Evolutionary conservation across 306 rosid genomes (phyloP).

Genomic region (Phaseolus lunatus): DNA sequence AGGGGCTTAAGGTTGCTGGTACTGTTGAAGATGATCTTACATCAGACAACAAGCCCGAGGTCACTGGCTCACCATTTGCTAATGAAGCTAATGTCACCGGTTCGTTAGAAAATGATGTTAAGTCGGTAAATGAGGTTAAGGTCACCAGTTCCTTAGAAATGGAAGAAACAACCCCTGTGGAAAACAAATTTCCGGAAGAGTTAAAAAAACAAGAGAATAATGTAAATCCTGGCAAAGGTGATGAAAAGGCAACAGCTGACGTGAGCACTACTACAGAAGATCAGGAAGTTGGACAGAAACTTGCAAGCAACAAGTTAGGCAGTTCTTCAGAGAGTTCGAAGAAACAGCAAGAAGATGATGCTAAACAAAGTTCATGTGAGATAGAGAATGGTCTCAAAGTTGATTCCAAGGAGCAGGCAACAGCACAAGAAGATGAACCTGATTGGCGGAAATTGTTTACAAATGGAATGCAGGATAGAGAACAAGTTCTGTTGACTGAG

Average conservation of each 20-base stretch:
- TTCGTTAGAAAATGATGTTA: conserved; percentile 32
- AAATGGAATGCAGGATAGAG: conserved; percentile 75
- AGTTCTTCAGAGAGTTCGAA: conserved; percentile 35
- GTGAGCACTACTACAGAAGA: conserved; percentile 38
- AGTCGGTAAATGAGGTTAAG: conserved; percentile 5
- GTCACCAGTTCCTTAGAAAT: conserved; percentile 36
- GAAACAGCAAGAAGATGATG: conserved; percentile 44
- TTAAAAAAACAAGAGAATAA: conserved; percentile 43
- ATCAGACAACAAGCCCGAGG: conserved; percentile 54
- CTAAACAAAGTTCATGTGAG: conserved; percentile 37
- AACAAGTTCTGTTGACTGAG: conserved; percentile 69
- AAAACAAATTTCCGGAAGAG: conserved; percentile 28
- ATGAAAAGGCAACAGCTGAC: conserved; percentile 39
- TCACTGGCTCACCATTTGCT: conserved; percentile 33
- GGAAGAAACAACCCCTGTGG: conserved; percentile 14
- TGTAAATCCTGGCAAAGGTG: conserved; percentile 35
- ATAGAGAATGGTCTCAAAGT: conserved; percentile 38
- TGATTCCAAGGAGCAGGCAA: conserved; percentile 43
- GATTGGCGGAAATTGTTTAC: conserved; percentile 76
- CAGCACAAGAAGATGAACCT: conserved; percentile 67
- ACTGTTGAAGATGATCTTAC: conserved; percentile 16
- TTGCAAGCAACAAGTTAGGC: conserved; percentile 29
- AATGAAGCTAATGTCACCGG: conserved; percentile 30
- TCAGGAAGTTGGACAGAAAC: conserved; percentile 43
- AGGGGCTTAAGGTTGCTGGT: conserved; percentile 26